Evolutionary conservation across 2,329 filamentous ascomycete species (phyloP).

Genomic region (Pseudocercospora pini-densiflorae): DNA sequence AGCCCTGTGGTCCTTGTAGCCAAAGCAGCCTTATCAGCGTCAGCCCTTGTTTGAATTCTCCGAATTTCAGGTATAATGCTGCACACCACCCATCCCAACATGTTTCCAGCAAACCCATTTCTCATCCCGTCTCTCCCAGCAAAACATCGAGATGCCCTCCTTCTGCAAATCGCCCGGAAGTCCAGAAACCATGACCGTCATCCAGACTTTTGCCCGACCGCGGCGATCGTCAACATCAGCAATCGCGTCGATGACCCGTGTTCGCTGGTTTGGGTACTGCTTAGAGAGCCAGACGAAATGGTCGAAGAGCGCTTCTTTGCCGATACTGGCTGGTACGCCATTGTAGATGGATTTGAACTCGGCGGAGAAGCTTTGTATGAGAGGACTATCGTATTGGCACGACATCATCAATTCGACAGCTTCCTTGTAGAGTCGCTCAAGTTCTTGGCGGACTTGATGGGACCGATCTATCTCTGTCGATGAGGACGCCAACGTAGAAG

Average conservation of each 20-base stretch:
- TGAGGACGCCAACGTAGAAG: constrained; percentile 52
- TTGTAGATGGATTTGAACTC: constrained; percentile 6
- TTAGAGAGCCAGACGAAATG: neutral
- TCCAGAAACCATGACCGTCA: constrained; percentile 3
- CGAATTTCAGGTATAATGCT: neutral
- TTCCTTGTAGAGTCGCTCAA: neutral
- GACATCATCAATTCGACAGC: neutral
- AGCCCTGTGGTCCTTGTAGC: neutral
- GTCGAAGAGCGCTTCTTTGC: neutral
- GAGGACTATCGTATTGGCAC: neutral
- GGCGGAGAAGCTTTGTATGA: neutral
- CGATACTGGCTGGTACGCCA: neutral
- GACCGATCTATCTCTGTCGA: constrained; percentile 36
- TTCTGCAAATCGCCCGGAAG: neutral
- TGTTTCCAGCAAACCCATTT: constrained; percentile 10
- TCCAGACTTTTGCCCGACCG: constrained; percentile 4
- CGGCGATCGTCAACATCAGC: neutral
- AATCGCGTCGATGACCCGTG: neutral
- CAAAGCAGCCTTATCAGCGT: neutral
- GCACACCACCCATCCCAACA: constrained; percentile 10
- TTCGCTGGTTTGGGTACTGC: neutral
- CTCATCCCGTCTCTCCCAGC: neutral
- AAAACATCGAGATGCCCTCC: neutral
- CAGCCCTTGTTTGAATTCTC: too few species aligned
- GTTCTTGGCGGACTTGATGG: neutral